Evolutionary conservation across 2,329 filamentous ascomycete genomes (phyloP).

Genomic region (Knufia petricola): DNA sequence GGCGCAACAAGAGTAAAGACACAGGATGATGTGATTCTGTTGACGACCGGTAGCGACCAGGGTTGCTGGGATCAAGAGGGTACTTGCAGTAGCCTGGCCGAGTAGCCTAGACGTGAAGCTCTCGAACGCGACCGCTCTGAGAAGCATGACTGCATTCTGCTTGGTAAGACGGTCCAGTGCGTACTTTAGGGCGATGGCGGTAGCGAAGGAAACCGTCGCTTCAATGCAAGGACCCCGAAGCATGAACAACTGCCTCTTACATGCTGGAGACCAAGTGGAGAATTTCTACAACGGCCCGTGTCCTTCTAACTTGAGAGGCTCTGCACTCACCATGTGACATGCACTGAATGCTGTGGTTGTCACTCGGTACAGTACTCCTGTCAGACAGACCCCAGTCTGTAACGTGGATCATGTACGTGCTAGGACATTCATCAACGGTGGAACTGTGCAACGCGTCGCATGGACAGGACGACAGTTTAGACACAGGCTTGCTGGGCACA

Average conservation of each 20-base stretch:
- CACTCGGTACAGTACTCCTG: neutral
- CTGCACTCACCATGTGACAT: constrained; percentile 8
- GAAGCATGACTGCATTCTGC: neutral
- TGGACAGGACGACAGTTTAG: neutral
- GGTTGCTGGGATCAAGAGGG: constrained; percentile 2
- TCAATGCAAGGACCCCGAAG: constrained; percentile 5
- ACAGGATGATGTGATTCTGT: neutral
- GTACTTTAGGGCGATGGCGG: neutral
- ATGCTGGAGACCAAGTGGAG: neutral
- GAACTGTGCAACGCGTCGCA: neutral
- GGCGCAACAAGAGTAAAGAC: neutral
- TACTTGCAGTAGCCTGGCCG: constrained; percentile 2
- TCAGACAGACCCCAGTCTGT: constrained; percentile 5
- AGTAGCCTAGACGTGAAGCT: neutral
- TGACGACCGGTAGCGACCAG: neutral
- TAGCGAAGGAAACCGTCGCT: constrained; percentile 4
- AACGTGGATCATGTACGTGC: constrained; percentile 7
- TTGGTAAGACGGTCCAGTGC: neutral
- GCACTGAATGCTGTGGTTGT: neutral
- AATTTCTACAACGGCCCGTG: neutral
- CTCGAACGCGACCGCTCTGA: neutral
- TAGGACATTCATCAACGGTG: neutral
- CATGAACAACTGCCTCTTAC: neutral
- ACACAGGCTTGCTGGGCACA: neutral
- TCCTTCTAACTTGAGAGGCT: neutral